Conservation (phyloP, 208 protist species). For the Leishmania turanica region DNA sequence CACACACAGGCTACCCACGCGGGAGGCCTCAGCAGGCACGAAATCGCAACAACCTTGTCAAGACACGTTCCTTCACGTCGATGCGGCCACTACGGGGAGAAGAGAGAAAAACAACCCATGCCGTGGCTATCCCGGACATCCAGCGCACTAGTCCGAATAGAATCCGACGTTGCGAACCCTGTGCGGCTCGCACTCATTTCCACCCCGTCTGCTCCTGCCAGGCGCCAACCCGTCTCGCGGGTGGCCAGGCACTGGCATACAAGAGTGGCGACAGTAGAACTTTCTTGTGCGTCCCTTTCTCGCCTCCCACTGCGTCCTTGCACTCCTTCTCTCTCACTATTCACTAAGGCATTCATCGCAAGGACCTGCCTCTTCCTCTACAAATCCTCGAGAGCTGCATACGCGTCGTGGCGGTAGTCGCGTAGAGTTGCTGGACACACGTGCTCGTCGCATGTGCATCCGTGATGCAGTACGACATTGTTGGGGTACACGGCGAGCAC, state of each 20-base stretch:
- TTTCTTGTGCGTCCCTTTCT: neutral
- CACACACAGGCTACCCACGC: neutral
- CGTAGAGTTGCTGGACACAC: constrained; percentile 45
- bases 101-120: neutral
- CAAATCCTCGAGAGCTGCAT: constrained; percentile 29
- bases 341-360: neutral
- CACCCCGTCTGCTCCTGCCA: neutral
- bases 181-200: no score
- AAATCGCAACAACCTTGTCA: neutral
- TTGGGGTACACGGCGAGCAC: constrained; percentile 71
- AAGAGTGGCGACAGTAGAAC: neutral
- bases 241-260: neutral
- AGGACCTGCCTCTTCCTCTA: neutral
- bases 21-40: neutral
- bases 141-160: neutral
- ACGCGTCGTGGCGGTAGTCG: constrained; percentile 39
- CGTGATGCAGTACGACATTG: constrained; percentile 65
- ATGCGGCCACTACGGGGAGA: neutral
- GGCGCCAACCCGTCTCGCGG: neutral
- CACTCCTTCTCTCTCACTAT: neutral
- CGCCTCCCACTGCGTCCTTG: neutral
- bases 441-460: constrained; percentile 54
- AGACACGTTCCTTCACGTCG: neutral
- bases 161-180: neutral
- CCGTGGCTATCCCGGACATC: neutral